Conservation (phyloP, 352 stramenopile genomes). For the Globisporangium mamillatum region DNA sequence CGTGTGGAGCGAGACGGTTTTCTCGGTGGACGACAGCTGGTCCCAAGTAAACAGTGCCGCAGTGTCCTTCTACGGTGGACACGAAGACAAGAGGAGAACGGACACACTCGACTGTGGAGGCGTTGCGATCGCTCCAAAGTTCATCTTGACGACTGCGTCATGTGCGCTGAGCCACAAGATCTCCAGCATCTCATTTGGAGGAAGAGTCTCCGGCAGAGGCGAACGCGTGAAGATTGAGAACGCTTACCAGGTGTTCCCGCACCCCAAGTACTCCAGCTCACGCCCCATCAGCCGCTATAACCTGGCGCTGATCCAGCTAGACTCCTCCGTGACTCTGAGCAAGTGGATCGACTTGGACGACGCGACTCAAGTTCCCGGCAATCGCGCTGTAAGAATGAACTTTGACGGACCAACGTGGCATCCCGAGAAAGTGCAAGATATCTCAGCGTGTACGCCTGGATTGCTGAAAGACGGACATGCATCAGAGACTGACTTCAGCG, state of each 20-base stretch:
- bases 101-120: not conserved
- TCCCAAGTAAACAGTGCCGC: not conserved
- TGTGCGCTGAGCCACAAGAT: not conserved
- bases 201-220: not conserved
- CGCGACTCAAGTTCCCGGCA: not conserved
- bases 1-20: not conserved
- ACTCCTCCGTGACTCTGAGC: not conserved
- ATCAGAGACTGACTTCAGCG: not conserved
- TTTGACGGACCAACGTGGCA: not conserved
- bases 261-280: conserved; percentile 1
- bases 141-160: not conserved
- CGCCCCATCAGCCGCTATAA: not conserved
- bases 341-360: not conserved
- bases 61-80: conserved; percentile 3
- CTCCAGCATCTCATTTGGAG: not conserved
- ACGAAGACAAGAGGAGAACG: not conserved
- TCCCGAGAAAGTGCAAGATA: not conserved
- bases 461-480: no score
- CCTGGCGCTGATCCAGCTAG: not conserved
- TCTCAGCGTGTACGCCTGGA: not conserved
- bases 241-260: not conserved
- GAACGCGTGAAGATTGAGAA: conserved; percentile 2
- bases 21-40: not conserved
- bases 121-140: conserved; percentile 1
- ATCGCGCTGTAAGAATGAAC: not conserved